Base-by-base conservation (phyloP, 495 filamentous ascomycete genomes). In the Cercophora sp. region DNA sequence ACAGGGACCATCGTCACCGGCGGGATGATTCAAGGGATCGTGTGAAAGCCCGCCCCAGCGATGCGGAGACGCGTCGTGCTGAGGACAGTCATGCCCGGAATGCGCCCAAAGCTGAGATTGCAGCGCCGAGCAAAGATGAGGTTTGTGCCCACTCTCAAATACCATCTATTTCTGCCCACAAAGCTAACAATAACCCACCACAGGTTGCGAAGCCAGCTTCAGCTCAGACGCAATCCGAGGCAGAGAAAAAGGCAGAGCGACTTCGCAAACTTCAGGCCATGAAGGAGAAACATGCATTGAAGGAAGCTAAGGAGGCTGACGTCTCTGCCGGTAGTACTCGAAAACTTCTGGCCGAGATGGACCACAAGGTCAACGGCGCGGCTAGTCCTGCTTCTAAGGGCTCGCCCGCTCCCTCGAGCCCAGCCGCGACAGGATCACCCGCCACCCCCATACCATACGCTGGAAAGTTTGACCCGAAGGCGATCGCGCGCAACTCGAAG, bases 401-500 rank as follows among this genome's bases (percentile, higher is more conserved):
- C 29, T 84, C 75, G 13, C 70, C 76, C 26, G 65, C 85, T 27
- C 68, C 79, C 35, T 78, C 81, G 46, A 79, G 81, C 52, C 79
- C 77, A n/a, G 70, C 78, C 19, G 64, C 66, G 26, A 69, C 75
- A 18, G 68, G 70, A 20, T 69, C 72, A 19, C 67, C 69, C 11
- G 63, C 58, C 44, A 62, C 69, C 19, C 59, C 71, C 4, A 65
- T 75, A 19, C 71, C 80, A 5, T 90, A 88, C 59, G 72, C 81
- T 24, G 88, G 88, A 48, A 96, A 94, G 65, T 96, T 94, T 56
- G 88, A 96, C 57, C 88, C 88, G 0, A 94, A 94, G 64, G 85
- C 86, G 1, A 91, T 93, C 49, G 86, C 81, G 0, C 91, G 88
- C 65, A 87, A 84, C 63, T 77, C 82, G 11, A 76, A 84, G 47